phyloP scores from a whole-genome alignment of 2,329 filamentous ascomycete genomes.

The Talaromyces funiculosus region DNA sequence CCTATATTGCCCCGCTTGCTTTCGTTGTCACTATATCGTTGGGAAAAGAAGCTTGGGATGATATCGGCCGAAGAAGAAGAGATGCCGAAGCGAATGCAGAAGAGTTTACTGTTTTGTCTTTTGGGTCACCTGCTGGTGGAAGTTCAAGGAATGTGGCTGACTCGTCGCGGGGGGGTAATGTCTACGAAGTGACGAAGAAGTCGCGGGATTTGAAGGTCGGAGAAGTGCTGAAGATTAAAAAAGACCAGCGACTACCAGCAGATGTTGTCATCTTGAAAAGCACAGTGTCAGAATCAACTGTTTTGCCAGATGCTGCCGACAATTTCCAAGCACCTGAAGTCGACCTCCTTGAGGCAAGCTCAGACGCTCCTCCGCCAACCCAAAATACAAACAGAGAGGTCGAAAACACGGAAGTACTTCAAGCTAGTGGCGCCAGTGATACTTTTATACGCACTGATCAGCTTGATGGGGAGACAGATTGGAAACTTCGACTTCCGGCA shows the following conservation, averaged over 20 bases:
- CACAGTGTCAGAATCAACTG: slow-evolving; percentile 52
- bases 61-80: slow-evolving; percentile 76
- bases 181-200: slow-evolving; percentile 68
- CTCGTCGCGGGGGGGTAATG: slow-evolving; percentile 24
- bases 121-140: slow-evolving; percentile 45
- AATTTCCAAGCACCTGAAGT: slow-evolving; percentile 20
- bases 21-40: slow-evolving; percentile 91
- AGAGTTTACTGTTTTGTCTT: slow-evolving; percentile 70
- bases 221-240: slow-evolving; percentile 86
- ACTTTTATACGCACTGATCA: slow-evolving; percentile 98
- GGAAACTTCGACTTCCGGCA: slow-evolving; percentile 89
- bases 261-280: slow-evolving; percentile 93
- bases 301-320: slow-evolving; percentile 18
- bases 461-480: slow-evolving; percentile 95
- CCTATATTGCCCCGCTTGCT: slow-evolving; percentile 84
- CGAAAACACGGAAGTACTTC: slow-evolving; percentile 21
- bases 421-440: slow-evolving; percentile 57
- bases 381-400: slow-evolving; percentile 14
- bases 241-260: slow-evolving; percentile 88
- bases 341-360: slow-evolving; percentile 23
- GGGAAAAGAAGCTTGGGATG: slow-evolving; percentile 92
- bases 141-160: slow-evolving; percentile 10
- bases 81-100: slow-evolving; percentile 95
- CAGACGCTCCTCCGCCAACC: slow-evolving; percentile 18
- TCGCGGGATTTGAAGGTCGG: slow-evolving; percentile 88